Evolutionary conservation across 2,329 filamentous ascomycete genomes (phyloP).

Genomic region (Botrytis deweyae): DNA sequence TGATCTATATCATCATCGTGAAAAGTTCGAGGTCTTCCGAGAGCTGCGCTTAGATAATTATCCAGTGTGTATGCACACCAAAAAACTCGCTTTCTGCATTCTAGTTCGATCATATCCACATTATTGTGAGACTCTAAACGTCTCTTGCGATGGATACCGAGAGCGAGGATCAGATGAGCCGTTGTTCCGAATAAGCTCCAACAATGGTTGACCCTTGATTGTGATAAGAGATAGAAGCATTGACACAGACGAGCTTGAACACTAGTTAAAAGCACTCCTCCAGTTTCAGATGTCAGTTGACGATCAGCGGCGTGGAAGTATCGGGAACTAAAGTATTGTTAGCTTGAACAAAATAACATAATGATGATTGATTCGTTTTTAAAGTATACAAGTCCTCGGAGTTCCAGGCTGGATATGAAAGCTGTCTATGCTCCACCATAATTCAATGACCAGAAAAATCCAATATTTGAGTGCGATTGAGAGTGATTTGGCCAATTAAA

Average conservation of each 20-base stretch:
- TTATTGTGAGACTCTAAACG: slow-evolving; percentile 28
- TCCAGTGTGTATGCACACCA: slow-evolving; percentile 66
- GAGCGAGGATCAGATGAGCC: slow-evolving; percentile 39
- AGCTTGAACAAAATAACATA: slow-evolving; percentile 21
- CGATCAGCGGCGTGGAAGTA: slow-evolving; percentile 37
- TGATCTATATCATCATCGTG: slow-evolving; percentile 67
- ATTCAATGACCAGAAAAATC: background rate
- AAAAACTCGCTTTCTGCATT: slow-evolving; percentile 57
- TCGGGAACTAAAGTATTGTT: slow-evolving; percentile 30
- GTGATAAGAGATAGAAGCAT: slow-evolving; percentile 40
- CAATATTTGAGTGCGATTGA: background rate
- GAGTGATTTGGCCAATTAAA: background rate
- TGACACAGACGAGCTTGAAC: slow-evolving; percentile 45
- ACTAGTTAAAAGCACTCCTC: slow-evolving; percentile 39
- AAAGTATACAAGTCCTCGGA: background rate
- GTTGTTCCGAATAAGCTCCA: slow-evolving; percentile 41
- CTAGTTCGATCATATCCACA: slow-evolving; percentile 43
- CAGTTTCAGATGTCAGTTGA: slow-evolving; percentile 39
- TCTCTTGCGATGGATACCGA: slow-evolving; percentile 38
- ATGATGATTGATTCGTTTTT: slow-evolving; percentile 14
- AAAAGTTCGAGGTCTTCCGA: slow-evolving; percentile 60
- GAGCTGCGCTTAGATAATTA: slow-evolving; percentile 61
- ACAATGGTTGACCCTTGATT: slow-evolving; percentile 41
- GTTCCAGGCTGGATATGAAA: background rate
- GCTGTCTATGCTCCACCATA: background rate